Percentiles rank a stretch among this genome's conserved stretches.
phyloP scores from a whole-genome alignment of 2,329 filamentous ascomycete genomes.

The Lasiodiplodia citricola region DNA sequence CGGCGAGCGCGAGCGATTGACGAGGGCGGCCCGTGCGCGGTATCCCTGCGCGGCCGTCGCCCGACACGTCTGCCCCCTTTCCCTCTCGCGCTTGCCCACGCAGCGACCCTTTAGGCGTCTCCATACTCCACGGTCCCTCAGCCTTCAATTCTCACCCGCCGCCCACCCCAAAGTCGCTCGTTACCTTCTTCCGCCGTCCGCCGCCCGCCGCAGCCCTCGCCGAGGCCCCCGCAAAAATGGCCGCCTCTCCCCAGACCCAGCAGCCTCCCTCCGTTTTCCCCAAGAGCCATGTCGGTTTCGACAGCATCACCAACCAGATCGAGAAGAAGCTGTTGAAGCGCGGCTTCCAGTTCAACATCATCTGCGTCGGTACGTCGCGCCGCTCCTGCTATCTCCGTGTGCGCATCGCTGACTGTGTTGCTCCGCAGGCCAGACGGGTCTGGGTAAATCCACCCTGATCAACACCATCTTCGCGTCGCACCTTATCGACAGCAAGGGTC shows the following conservation, averaged over 20 bases:
- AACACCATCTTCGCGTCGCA: constrained; percentile 99
- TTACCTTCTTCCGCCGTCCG: constrained; percentile 19
- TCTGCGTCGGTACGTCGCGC: constrained; percentile 86
- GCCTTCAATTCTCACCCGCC: constrained; percentile 30
- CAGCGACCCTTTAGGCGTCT: constrained; percentile 26
- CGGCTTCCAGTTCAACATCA: constrained; percentile 99
- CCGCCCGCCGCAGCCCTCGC: constrained; percentile 28
- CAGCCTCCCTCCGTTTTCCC: constrained; percentile 68
- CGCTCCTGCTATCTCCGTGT: neutral
- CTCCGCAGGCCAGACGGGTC: constrained; percentile 85
- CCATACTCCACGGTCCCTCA: constrained; percentile 28
- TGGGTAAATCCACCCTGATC: constrained; percentile 98
- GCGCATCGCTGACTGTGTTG: constrained; percentile 26
- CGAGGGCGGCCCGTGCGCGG: constrained; percentile 2
- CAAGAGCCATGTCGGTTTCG: constrained; percentile 98
- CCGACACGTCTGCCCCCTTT: constrained; percentile 26
- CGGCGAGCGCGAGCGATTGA: neutral
- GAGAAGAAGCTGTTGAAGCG: constrained; percentile 99
- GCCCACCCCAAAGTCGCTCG: constrained; percentile 26
- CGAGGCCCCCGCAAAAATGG: constrained; percentile 55
- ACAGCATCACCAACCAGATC: constrained; percentile 99
- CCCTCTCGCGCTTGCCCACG: constrained; percentile 25
- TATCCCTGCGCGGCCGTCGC: constrained; percentile 25
- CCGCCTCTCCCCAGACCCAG: constrained; percentile 64
- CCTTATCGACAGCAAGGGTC: constrained; percentile 98